These are phyloP conservation scores for Secale cereale DNA, from an alignment of 176 grass and related monocot species.

Conservation along the genomic window DNA sequence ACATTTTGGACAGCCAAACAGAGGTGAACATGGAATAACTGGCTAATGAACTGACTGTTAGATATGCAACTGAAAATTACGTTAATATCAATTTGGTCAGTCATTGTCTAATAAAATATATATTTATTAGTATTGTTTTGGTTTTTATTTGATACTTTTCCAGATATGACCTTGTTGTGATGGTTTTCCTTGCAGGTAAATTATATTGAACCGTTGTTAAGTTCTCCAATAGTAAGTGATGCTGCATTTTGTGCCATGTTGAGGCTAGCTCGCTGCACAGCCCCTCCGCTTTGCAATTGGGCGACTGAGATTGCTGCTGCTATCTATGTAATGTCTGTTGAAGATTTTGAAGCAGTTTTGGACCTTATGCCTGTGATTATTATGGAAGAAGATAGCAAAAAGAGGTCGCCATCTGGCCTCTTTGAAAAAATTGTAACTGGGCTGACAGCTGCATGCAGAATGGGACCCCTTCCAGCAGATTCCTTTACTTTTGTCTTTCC, in stretches of 20 bases:
- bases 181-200: constrained; percentile 54
- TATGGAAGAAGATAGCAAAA: constrained; percentile 55
- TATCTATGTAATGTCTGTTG: constrained; percentile 55
- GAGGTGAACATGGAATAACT: not conserved
- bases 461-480: constrained; percentile 89
- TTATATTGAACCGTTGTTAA: constrained; percentile 76
- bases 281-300: constrained; percentile 91
- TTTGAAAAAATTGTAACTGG: constrained; percentile 86
- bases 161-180: constrained; percentile 4
- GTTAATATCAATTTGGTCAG: not conserved
- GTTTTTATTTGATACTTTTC: not conserved
- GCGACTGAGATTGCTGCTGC: constrained; percentile 91
- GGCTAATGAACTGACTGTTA: not conserved
- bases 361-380: constrained; percentile 50
- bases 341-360: constrained; percentile 59
- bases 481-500: constrained; percentile 96
- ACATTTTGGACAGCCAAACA: not conserved
- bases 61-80: constrained; percentile 14
- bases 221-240: constrained; percentile 81
- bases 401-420: constrained; percentile 49
- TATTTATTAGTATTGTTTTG: not conserved
- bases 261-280: constrained; percentile 76
- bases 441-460: constrained; percentile 70
- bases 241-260: constrained; percentile 82
- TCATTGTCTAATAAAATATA: not conserved